Evolutionary conservation across 345 rosid species (phyloP).

Genomic region (Jatropha curcas): DNA sequence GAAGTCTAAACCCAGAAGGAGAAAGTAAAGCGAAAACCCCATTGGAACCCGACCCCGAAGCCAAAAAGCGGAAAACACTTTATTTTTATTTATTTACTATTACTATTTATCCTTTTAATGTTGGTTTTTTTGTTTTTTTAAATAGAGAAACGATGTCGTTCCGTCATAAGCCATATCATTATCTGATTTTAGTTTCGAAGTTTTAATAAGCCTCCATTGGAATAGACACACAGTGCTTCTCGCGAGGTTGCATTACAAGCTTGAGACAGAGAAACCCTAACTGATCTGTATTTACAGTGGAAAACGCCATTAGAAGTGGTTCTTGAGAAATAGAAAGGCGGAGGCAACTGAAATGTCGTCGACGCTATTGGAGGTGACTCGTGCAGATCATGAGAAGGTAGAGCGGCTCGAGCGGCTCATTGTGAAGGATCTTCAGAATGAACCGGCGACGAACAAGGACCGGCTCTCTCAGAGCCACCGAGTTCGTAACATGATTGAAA

Average conservation of each 20-base stretch:
- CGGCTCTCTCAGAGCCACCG: conserved; percentile 89
- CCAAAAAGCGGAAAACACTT: background rate
- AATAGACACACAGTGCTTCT: background rate
- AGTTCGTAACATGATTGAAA: conserved; percentile 76
- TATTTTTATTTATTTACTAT: background rate
- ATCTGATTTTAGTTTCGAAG: too few species aligned
- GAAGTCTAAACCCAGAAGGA: background rate
- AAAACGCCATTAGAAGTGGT: background rate
- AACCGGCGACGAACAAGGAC: conserved; percentile 65
- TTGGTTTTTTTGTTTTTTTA: background rate
- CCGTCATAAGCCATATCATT: too few species aligned
- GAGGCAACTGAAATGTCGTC: conserved; percentile 59
- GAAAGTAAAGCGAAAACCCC: background rate
- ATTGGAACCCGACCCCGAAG: too few species aligned
- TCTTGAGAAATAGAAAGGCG: background rate
- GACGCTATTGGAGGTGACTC: conserved; percentile 83
- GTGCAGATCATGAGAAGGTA: conserved; percentile 85
- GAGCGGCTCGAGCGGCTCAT: conserved; percentile 82
- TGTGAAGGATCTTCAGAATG: conserved; percentile 87
- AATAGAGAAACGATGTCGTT: conserved; percentile 8
- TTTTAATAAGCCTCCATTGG: too few species aligned
- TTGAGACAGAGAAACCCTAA: conserved; percentile 2
- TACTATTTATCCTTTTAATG: background rate
- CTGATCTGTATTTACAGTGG: background rate
- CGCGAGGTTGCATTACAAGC: background rate